phyloP scores from a whole-genome alignment of 2,329 filamentous ascomycete species.

The Sclerotinia nivalis region DNA sequence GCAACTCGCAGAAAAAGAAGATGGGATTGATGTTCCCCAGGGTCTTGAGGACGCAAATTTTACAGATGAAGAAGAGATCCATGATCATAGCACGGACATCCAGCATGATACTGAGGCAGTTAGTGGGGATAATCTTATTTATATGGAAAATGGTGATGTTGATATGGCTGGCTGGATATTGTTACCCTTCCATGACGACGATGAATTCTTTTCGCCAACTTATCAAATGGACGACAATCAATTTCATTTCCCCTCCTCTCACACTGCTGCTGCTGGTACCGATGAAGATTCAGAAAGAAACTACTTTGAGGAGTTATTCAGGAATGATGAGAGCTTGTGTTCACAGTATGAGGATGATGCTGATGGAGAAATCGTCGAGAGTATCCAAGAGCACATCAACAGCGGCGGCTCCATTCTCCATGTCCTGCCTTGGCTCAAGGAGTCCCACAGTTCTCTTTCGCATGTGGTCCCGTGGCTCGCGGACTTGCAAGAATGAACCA shows the following conservation, averaged over 20 bases:
- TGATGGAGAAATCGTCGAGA: not conserved
- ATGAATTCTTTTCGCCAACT: not conserved
- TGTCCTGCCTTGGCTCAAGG: not conserved
- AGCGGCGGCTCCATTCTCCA: too few species aligned
- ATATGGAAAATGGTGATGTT: not conserved
- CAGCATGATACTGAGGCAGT: not conserved
- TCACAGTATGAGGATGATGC: not conserved
- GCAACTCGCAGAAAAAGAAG: not conserved
- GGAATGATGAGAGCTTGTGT: not conserved
- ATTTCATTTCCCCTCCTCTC: rapidly evolving
- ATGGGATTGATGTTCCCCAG: not conserved
- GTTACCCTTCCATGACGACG: not conserved
- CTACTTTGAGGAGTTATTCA: not conserved
- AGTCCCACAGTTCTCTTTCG: not conserved
- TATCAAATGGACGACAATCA: not conserved
- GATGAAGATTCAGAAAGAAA: not conserved
- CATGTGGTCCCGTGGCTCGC: not conserved
- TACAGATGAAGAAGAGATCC: not conserved
- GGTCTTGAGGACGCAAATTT: not conserved
- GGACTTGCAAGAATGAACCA: not conserved
- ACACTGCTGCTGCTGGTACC: too few species aligned
- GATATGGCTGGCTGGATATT: not conserved
- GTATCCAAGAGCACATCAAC: not conserved
- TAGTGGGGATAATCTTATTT: not conserved
- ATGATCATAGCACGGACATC: not conserved